These are phyloP conservation scores for Neurospora tetraspora DNA, from an alignment of 495 filamentous ascomycete species.

Conservation along the genomic window DNA sequence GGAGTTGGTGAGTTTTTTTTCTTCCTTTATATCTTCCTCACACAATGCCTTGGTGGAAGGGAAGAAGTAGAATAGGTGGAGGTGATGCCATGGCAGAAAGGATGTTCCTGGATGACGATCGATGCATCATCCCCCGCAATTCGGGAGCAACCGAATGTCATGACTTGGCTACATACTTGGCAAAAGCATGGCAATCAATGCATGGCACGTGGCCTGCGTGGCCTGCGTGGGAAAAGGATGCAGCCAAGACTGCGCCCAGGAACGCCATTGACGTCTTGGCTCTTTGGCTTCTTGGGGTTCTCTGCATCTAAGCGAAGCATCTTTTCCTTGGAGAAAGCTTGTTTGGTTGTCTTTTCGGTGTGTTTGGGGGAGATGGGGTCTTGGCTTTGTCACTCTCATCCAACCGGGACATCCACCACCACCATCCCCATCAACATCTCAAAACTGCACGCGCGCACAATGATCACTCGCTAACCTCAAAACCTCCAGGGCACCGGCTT, in stretches of 20 bases:
- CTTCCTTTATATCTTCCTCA: too few relatives aligned
- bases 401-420: background rate
- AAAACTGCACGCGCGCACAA: background rate
- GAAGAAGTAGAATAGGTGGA: background rate
- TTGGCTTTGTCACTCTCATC: background rate
- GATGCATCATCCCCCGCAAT: background rate
- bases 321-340: background rate
- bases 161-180: background rate
- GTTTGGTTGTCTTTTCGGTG: background rate
- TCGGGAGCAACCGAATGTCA: background rate
- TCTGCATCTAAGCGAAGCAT: background rate
- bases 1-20: slow-evolving; percentile 45
- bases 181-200: background rate
- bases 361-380: background rate
- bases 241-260: background rate
- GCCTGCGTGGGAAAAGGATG: background rate
- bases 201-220: too few relatives aligned
- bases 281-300: background rate
- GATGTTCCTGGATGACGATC: background rate
- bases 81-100: background rate
- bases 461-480: slow-evolving; percentile 7
- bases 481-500: slow-evolving; percentile 58
- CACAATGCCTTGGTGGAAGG: too few relatives aligned
- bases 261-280: background rate
- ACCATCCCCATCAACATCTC: background rate